phyloP scores from a whole-genome alignment of 495 filamentous ascomycete species.

The Penicillium goetzii region DNA sequence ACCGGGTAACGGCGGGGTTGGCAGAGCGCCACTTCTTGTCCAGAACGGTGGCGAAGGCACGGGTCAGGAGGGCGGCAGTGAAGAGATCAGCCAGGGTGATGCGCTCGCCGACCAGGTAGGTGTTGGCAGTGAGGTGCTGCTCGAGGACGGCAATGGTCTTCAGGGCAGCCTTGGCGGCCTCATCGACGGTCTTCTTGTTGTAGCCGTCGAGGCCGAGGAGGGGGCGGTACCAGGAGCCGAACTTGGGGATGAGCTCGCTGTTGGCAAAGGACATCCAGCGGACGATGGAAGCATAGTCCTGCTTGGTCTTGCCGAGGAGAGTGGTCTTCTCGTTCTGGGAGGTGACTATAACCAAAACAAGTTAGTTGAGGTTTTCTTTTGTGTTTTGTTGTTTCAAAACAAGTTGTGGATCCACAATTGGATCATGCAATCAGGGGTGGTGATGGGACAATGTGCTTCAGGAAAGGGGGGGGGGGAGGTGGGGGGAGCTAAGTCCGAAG shows the following conservation, averaged over 20 bases:
- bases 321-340: conserved; percentile 99
- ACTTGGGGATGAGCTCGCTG: conserved; percentile 72
- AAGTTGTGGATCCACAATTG: conserved; percentile 19
- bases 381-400: neutral
- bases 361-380: conserved; percentile 29
- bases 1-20: conserved; percentile 85
- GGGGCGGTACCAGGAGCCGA: conserved; percentile 88
- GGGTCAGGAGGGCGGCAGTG: conserved; percentile 65
- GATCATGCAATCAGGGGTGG: conserved; percentile 26
- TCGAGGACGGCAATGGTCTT: conserved; percentile 74
- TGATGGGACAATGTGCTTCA: conserved; percentile 26
- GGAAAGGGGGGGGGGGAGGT: conserved; percentile 14
- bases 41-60: conserved; percentile 35
- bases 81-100: conserved; percentile 96
- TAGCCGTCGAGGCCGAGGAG: conserved; percentile 80
- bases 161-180: conserved; percentile 65
- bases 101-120: conserved; percentile 96
- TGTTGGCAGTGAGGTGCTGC: conserved; percentile 86
- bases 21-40: conserved; percentile 55
- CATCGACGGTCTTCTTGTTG: conserved; percentile 97
- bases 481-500: conserved; percentile 3
- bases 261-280: conserved; percentile 96
- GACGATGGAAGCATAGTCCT: conserved; percentile 98
- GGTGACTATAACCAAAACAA: conserved; percentile 66
- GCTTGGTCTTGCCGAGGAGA: conserved; percentile 98